Percentiles rank a stretch among this genome's conserved stretches.
Conservation (phyloP, 441 rosid species). For the Iberis amara region DNA sequence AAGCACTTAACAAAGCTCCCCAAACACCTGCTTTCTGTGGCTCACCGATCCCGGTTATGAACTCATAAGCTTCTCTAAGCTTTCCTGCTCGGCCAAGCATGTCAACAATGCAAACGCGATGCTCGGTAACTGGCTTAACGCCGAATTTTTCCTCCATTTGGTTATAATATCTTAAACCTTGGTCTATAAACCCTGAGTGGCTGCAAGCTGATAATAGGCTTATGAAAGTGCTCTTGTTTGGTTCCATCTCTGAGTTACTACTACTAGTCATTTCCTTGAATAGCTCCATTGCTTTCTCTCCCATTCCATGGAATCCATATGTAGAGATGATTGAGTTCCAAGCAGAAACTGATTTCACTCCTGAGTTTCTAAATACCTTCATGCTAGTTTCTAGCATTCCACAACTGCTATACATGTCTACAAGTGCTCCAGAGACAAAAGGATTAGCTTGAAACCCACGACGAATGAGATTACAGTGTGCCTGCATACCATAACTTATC, state of each 20-base stretch:
- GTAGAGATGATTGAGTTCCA: constrained; percentile 55
- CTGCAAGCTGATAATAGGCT: constrained; percentile 47
- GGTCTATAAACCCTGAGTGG: constrained; percentile 41
- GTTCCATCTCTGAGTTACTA: constrained; percentile 23
- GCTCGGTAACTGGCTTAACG: constrained; percentile 40
- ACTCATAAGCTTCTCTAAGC: constrained; percentile 43
- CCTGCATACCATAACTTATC: constrained; percentile 37
- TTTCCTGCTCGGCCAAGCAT: constrained; percentile 53
- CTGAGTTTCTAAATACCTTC: constrained; percentile 34
- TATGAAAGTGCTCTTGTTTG: constrained; percentile 39
- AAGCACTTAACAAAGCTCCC: constrained; percentile 54
- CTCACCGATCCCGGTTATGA: constrained; percentile 31
- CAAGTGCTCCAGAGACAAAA: constrained; percentile 42
- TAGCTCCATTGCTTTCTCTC: constrained; percentile 41
- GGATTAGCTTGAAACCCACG: constrained; percentile 34
- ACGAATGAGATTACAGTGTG: constrained; percentile 37
- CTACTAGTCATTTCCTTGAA: constrained; percentile 36
- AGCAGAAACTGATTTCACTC: constrained; percentile 32
- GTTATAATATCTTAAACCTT: constrained; percentile 39
- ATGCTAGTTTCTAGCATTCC: constrained; percentile 39
- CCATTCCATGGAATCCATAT: constrained; percentile 42
- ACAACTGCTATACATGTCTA: constrained; percentile 50
- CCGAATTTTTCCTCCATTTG: constrained; percentile 36
- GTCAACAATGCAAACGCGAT: constrained; percentile 43
- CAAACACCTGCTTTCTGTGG: constrained; percentile 38